Evolutionary conservation across 371 early-diverging fungal species (phyloP).

Genomic region (Coemansia sp.): DNA sequence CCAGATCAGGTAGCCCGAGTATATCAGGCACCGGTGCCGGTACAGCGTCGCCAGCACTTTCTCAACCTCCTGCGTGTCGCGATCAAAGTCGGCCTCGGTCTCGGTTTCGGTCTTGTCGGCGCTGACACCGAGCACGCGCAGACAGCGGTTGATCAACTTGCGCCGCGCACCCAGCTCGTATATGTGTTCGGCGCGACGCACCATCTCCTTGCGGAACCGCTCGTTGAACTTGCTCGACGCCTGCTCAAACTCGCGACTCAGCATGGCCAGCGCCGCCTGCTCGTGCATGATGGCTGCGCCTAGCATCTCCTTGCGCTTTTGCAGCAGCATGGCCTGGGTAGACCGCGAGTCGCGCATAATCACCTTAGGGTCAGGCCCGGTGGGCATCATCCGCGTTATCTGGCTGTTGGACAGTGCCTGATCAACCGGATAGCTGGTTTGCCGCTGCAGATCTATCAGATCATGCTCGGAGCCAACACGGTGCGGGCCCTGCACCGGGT

Average conservation of each 20-base stretch:
- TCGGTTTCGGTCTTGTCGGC: neutral
- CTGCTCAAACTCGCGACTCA: slow-evolving; percentile 50
- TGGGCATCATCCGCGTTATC: slow-evolving; percentile 33
- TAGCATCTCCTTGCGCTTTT: slow-evolving; percentile 51
- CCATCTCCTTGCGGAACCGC: slow-evolving; percentile 37
- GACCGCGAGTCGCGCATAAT: slow-evolving; percentile 53
- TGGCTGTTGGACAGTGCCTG: slow-evolving; percentile 28
- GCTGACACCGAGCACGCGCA: slow-evolving; percentile 42
- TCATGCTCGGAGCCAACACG: slow-evolving; percentile 5
- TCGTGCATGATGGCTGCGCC: slow-evolving; percentile 50
- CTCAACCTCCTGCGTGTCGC: slow-evolving; percentile 45
- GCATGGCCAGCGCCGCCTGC: slow-evolving; percentile 35
- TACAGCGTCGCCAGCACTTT: slow-evolving; percentile 49
- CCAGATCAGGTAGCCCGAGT: slow-evolving; percentile 55
- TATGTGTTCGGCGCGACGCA: slow-evolving; percentile 47
- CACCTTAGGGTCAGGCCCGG: slow-evolving; percentile 46
- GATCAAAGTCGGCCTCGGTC: slow-evolving; percentile 19
- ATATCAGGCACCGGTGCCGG: slow-evolving; percentile 53
- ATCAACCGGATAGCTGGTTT: slow-evolving; percentile 28
- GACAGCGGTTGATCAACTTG: slow-evolving; percentile 52
- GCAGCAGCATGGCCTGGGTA: slow-evolving; percentile 49
- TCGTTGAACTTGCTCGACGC: slow-evolving; percentile 36
- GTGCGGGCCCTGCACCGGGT: neutral
- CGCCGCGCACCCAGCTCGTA: slow-evolving; percentile 51
- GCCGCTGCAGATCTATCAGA: slow-evolving; percentile 34